Evolutionary conservation across 164 flowering plant species (phyloP).

Genomic region (Vitis rotundifolia): DNA sequence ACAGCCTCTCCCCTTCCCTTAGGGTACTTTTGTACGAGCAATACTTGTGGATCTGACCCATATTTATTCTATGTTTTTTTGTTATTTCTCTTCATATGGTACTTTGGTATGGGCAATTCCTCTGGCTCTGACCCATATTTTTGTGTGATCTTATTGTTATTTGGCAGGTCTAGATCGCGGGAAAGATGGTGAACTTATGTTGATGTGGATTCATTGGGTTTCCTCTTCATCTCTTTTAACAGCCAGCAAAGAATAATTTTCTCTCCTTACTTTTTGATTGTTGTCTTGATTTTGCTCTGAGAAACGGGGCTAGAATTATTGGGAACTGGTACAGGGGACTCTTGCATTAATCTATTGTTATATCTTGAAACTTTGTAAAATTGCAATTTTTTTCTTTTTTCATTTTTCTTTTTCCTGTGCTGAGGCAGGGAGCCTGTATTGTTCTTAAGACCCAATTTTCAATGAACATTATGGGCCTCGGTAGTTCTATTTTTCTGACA

Average conservation of each 20-base stretch:
- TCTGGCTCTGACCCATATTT: no score
- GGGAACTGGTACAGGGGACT: slow-evolving; percentile 17
- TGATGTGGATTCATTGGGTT: slow-evolving; percentile 2
- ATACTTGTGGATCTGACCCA: no score
- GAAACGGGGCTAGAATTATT: slow-evolving; percentile 24
- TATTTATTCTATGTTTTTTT: no score
- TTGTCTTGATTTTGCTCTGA: slow-evolving; percentile 14
- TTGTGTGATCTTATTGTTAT: neutral
- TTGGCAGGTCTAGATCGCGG: slow-evolving; percentile 60
- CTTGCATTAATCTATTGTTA: slow-evolving; percentile 26
- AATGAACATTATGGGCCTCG: slow-evolving; percentile 14
- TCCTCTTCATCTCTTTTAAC: slow-evolving; percentile 15
- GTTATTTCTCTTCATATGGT: neutral
- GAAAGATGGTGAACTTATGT: slow-evolving; percentile 58
- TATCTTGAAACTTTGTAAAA: slow-evolving; percentile 40
- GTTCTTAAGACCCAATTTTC: slow-evolving; percentile 14
- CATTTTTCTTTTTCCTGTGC: slow-evolving; percentile 6
- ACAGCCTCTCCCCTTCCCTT: no score
- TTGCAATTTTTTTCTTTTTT: slow-evolving; percentile 11
- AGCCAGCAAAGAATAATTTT: slow-evolving; percentile 24
- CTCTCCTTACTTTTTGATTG: neutral
- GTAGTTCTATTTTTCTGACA: slow-evolving; percentile 13
- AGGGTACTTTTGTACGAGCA: no score
- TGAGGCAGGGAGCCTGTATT: slow-evolving; percentile 24
- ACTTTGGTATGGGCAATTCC: no score